Percentiles rank a stretch among this genome's conserved stretches.
phyloP scores from a whole-genome alignment of 495 filamentous ascomycete species.

The Talaromyces stipitatus region DNA sequence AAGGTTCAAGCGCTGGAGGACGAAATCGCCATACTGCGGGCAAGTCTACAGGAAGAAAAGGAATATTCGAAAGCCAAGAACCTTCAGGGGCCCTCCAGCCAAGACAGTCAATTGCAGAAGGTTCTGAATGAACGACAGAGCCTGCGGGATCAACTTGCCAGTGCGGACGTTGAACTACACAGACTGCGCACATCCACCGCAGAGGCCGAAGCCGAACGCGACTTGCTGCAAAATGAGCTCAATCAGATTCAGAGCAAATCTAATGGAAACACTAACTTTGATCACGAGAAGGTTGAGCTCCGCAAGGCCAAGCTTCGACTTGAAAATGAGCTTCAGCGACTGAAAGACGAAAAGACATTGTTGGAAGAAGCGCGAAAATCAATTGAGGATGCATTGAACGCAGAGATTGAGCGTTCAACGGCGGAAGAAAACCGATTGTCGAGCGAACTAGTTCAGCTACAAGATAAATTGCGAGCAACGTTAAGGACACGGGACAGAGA shows the following conservation, averaged over 20 bases:
- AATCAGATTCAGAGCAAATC: slow-evolving; percentile 39
- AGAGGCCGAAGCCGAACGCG: slow-evolving; percentile 54
- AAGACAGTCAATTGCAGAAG: slow-evolving; percentile 40
- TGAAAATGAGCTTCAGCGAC: slow-evolving; percentile 49
- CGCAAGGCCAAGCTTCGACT: slow-evolving; percentile 50
- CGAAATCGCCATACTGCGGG: slow-evolving; percentile 70
- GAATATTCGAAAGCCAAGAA: slow-evolving; percentile 54
- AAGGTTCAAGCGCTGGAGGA: slow-evolving; percentile 72
- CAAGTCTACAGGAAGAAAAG: slow-evolving; percentile 65
- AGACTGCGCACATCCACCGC: slow-evolving; percentile 43
- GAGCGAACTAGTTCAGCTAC: slow-evolving; percentile 50
- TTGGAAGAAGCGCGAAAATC: slow-evolving; percentile 43
- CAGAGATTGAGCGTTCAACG: slow-evolving; percentile 47
- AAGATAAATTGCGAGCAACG: slow-evolving; percentile 33
- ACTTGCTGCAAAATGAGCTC: slow-evolving; percentile 54
- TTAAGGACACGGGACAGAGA: slow-evolving; percentile 43
- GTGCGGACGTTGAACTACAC: slow-evolving; percentile 53
- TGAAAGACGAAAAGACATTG: slow-evolving; percentile 48
- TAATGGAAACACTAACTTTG: slow-evolving; percentile 48
- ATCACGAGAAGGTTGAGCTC: slow-evolving; percentile 56
- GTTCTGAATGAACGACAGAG: slow-evolving; percentile 50
- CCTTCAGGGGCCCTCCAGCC: slow-evolving; percentile 33
- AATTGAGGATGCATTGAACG: slow-evolving; percentile 47
- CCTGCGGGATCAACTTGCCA: slow-evolving; percentile 56
- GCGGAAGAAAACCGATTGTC: slow-evolving; percentile 50